Conservation (phyloP, 2,329 filamentous ascomycete species). For the Chaetothyriales sp. region DNA sequence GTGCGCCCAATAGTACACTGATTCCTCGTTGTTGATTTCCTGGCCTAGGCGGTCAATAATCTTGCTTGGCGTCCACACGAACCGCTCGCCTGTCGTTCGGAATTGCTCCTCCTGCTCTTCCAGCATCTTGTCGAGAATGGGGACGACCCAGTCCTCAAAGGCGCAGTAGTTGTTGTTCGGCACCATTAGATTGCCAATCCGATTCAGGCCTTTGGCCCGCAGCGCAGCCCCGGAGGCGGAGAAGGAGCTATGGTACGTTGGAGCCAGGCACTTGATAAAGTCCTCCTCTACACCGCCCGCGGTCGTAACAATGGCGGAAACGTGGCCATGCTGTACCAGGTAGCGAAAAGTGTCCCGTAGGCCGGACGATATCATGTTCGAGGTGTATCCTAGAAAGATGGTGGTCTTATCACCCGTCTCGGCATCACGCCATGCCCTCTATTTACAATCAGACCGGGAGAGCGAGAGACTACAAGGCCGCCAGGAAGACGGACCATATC, state of each 20-base stretch:
- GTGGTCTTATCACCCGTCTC: slow-evolving; percentile 69
- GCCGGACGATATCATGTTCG: slow-evolving; percentile 92
- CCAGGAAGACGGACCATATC: slow-evolving; percentile 57
- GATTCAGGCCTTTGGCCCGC: slow-evolving; percentile 74
- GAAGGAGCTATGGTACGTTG: slow-evolving; percentile 86
- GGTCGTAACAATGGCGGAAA: slow-evolving; percentile 86
- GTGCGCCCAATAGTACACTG: slow-evolving; percentile 93
- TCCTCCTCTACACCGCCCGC: slow-evolving; percentile 94
- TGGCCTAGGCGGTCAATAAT: slow-evolving; percentile 78
- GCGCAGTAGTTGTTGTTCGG: slow-evolving; percentile 95
- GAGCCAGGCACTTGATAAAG: slow-evolving; percentile 92
- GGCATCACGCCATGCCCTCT: slow-evolving; percentile 67
- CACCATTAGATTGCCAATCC: slow-evolving; percentile 89
- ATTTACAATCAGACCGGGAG: slow-evolving; percentile 18
- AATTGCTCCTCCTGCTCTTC: slow-evolving; percentile 78
- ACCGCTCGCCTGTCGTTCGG: slow-evolving; percentile 46
- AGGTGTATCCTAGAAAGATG: slow-evolving; percentile 94
- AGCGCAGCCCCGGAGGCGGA: slow-evolving; percentile 59
- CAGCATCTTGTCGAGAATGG: slow-evolving; percentile 86
- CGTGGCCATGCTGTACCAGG: slow-evolving; percentile 80
- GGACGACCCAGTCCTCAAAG: slow-evolving; percentile 95
- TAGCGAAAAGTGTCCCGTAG: slow-evolving; percentile 82
- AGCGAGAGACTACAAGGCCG: not conserved
- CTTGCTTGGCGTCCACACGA: slow-evolving; percentile 88
- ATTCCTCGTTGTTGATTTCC: slow-evolving; percentile 84